Evolutionary conservation across 805 yeast genomes (phyloP).

Genomic region (Saturnispora sekii): DNA sequence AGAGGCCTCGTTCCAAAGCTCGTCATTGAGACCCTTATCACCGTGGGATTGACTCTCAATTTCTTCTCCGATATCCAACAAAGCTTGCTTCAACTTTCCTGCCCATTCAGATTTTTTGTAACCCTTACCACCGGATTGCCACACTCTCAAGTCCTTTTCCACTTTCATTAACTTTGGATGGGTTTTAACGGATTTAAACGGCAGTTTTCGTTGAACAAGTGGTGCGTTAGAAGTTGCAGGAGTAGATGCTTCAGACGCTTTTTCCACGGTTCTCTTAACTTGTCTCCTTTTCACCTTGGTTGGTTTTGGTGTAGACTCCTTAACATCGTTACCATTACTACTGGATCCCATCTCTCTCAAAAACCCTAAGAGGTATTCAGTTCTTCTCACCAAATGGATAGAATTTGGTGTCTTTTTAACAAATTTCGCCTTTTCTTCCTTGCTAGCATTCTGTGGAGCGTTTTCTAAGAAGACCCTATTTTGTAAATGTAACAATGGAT

Average conservation of each 20-base stretch:
- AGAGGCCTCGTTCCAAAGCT: conserved; percentile 25
- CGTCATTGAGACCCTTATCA: conserved; percentile 17
- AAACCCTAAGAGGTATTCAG: conserved; percentile 72
- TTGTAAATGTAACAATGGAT: conserved; percentile 79
- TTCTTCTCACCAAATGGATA: conserved; percentile 84
- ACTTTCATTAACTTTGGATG: conserved; percentile 23
- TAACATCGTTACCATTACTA: conserved; percentile 1
- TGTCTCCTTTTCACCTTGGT: conserved; percentile 18
- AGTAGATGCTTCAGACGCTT: conserved; percentile 16
- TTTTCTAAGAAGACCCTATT: conserved; percentile 68
- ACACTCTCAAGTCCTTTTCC: conserved; percentile 21
- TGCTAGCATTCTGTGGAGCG: conserved; percentile 27
- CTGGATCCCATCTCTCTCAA: conserved; percentile 38
- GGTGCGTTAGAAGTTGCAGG: conserved; percentile 3
- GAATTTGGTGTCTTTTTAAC: conserved; percentile 77
- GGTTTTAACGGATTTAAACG: conserved; percentile 5
- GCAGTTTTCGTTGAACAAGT: conserved; percentile 7
- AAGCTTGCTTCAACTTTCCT: conserved; percentile 20
- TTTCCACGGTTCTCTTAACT: conserved; percentile 13
- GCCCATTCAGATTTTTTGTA: conserved; percentile 27
- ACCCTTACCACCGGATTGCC: conserved; percentile 27
- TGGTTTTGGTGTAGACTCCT: conserved; percentile 8
- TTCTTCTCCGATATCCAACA: conserved; percentile 24
- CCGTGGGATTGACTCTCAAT: conserved; percentile 21
- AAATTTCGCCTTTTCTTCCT: conserved; percentile 29